phyloP scores from a whole-genome alignment of 2,329 filamentous ascomycete species.

The Thelonectria discophora region DNA sequence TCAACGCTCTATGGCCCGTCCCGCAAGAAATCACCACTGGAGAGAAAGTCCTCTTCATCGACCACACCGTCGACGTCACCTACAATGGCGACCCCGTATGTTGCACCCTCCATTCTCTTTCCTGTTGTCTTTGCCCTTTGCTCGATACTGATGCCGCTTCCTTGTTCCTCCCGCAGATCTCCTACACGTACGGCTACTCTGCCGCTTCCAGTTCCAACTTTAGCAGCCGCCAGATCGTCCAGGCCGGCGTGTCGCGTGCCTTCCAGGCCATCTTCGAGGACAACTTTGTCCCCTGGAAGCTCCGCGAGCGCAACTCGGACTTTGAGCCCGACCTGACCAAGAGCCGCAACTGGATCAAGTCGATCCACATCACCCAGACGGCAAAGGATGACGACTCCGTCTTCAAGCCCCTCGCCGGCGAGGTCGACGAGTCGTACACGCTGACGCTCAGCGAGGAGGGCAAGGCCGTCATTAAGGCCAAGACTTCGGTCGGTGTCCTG shows the following conservation, averaged over 20 bases:
- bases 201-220: constrained; percentile 51
- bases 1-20: constrained; percentile 66
- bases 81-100: constrained; percentile 68
- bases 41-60: constrained; percentile 62
- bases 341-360: constrained; percentile 61
- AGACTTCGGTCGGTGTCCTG: constrained; percentile 73
- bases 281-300: constrained; percentile 81
- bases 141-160: constrained; percentile 44
- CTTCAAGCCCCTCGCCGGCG: constrained; percentile 68
- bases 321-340: constrained; percentile 67
- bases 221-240: constrained; percentile 63
- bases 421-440: constrained; percentile 80
- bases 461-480: constrained; percentile 68
- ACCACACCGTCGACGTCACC: constrained; percentile 60
- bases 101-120: constrained; percentile 44
- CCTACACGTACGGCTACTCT: constrained; percentile 56
- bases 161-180: constrained; percentile 53
- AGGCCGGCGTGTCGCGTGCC: constrained; percentile 66
- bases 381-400: constrained; percentile 60
- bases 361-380: constrained; percentile 71
- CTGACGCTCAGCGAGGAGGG: constrained; percentile 68
- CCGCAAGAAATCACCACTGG: constrained; percentile 62
- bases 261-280: constrained; percentile 71
- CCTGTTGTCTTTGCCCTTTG: constrained; percentile 18
- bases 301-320: constrained; percentile 69